phyloP scores from a whole-genome alignment of 768 basidiomycete species.

The Naematelia encephala region DNA sequence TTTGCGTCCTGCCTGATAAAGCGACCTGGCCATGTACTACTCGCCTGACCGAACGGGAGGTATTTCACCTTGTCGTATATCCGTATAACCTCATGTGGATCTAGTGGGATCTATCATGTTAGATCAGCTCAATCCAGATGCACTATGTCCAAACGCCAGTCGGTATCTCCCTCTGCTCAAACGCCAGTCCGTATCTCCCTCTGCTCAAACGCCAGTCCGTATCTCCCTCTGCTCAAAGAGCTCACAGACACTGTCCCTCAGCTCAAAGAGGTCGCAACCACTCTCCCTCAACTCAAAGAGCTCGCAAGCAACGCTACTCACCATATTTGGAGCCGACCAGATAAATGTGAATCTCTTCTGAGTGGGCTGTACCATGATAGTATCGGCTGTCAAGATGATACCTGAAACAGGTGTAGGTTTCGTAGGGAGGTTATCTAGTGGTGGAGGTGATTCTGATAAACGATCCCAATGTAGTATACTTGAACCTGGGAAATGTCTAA shows the following conservation, averaged over 20 bases:
- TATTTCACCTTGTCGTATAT: slow-evolving; percentile 21
- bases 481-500: slow-evolving; percentile 48
- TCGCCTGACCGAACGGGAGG: slow-evolving; percentile 40
- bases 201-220: too few species aligned
- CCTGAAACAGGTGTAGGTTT: slow-evolving; percentile 38
- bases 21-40: slow-evolving; percentile 42
- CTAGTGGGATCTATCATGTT: slow-evolving; percentile 50
- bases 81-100: slow-evolving; percentile 27
- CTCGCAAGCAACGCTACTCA: slow-evolving; percentile 24
- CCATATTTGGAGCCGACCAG: slow-evolving; percentile 49
- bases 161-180: too few species aligned
- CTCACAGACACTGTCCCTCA: too few species aligned
- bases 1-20: slow-evolving; percentile 44
- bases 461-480: slow-evolving; percentile 46
- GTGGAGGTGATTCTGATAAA: slow-evolving; percentile 31
- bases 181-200: too few species aligned
- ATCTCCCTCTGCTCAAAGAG: too few species aligned
- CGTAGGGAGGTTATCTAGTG: slow-evolving; percentile 22
- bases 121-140: too few species aligned
- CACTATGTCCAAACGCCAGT: too few species aligned
- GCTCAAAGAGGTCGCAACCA: too few species aligned
- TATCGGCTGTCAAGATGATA: slow-evolving; percentile 46
- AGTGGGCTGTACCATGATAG: slow-evolving; percentile 48
- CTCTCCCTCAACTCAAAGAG: too few species aligned
- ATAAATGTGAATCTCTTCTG: slow-evolving; percentile 44